Evolutionary conservation across 2,329 filamentous ascomycete species (phyloP), one percentile per base, ranked within the genome.

Genomic region (Clonostachys rosea): DNA sequence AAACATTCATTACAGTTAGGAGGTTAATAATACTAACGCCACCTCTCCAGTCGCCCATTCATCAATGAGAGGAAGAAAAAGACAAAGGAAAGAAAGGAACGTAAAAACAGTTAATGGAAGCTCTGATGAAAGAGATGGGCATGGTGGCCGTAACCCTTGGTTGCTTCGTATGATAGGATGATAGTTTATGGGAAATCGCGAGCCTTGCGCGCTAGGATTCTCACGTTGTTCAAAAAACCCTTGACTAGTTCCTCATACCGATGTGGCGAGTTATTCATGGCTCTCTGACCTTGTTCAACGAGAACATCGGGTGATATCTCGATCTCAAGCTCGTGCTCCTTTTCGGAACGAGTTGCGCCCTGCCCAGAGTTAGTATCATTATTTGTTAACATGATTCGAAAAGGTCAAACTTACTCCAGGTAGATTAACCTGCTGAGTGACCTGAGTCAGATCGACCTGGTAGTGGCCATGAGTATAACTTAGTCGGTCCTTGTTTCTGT

Each of bases 381-480:
- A 40, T 37, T 11, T 44, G 44, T 33, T 35, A 16, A 5, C 34
- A 16, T 20, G 16, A 34, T 6, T 34, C 16, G 9, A 13, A 18
- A 12, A 10, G n/a, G n/a, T 11, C 11, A n/a, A n/a, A 63, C 70
- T 51, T 63, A 74, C 71, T 5, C 64, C 65, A 46, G 63, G 61
- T 7, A 61, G 65, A 24, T 57, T 54, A 33, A 57, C 54, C 6
- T 60, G 59, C 44, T 75, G 76, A 11, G 83, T 87, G 40, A 99
- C 94, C 64, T 96, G 91, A 0, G 94, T 99, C 44, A 99, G 73
- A 66, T 99, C 94, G 56, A 99, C 79, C 62, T 94, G 89, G 62
- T 95, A 96, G 46, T 82, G 83, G 39, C 91, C 78, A 63, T 97
- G 95, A 10, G 78, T 84, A 68, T 99, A 99, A 61, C 89, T 95